Evolutionary conservation across 2,329 filamentous ascomycete species (phyloP), one percentile per base, ranked within the genome.

Genomic region (Didymella glomerata): DNA sequence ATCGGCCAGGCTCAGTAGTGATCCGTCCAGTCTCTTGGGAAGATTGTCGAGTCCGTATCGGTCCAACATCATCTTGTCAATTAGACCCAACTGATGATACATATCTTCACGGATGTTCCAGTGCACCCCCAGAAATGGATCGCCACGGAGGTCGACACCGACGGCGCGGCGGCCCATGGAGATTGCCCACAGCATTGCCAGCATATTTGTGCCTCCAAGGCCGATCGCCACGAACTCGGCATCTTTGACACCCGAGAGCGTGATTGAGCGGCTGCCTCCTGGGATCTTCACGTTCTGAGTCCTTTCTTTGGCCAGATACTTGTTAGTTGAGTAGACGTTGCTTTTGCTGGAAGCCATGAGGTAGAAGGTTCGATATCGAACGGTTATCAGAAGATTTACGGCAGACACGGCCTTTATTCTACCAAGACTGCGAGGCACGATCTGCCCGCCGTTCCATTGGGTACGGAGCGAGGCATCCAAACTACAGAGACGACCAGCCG

Each of bases 81-180:
- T 65, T 6, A 67, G 51, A 9, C 64, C 60, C 3, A 65, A 49
- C 44, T 67, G 62, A 40, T 65, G 64, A 16, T 65, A 67, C 57
- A 67, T 54, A 2, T 65, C 63, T 44, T 64, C 54, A 22, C 62
- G 57, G n/a, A 67, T 67, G 24, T 65, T 67, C 62, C 64, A 67
- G 40, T 67, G 63, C 5, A 67, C 64, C 4, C 60, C 64, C 8
- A 67, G 48, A n/a, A 67, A 63, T 6, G 64, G 62, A 20, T 65
- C 63, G 14, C 62, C 60, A 1, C 64, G 62, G 34, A 65, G 38
- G 1, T 65, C 62, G 20, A 67, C 63, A 30, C 64, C 63, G 8
- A 67, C 60, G 9, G 60, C 53, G 13, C 63, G 57, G 14, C 47
- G 50, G 18, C 64, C 64, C 60, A 62, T 65, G 2, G 60, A 54